phyloP scores from a whole-genome alignment of 768 basidiomycete genomes.

The Pisolithus tinctorius region DNA sequence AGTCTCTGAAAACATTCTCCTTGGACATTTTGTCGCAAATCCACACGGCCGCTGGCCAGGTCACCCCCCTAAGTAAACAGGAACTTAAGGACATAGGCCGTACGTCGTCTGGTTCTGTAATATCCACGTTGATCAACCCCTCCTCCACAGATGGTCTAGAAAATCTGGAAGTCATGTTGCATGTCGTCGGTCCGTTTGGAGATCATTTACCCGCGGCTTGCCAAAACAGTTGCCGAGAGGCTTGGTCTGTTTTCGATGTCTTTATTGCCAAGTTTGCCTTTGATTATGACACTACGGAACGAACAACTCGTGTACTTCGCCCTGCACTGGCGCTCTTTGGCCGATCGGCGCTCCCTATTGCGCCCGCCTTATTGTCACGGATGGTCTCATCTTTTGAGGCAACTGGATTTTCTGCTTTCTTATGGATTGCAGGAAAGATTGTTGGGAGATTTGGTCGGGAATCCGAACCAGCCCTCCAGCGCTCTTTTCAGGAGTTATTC shows the following conservation, averaged over 20 bases:
- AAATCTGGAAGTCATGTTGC: slow-evolving; percentile 88
- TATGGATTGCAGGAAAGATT: slow-evolving; percentile 92
- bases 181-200: slow-evolving; percentile 74
- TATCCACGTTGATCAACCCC: slow-evolving; percentile 6
- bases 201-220: slow-evolving; percentile 79
- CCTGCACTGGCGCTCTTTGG: slow-evolving; percentile 82
- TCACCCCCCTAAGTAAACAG: slow-evolving; percentile 53
- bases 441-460: slow-evolving; percentile 71
- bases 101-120: slow-evolving; percentile 32
- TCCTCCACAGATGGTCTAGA: slow-evolving; percentile 67
- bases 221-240: slow-evolving; percentile 67
- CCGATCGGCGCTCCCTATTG: slow-evolving; percentile 53
- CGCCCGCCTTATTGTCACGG: slow-evolving; percentile 63
- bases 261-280: slow-evolving; percentile 76
- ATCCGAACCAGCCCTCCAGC: slow-evolving; percentile 47
- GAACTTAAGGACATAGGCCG: slow-evolving; percentile 64
- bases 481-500: slow-evolving; percentile 56
- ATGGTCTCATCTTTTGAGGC: slow-evolving; percentile 76
- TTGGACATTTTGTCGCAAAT: slow-evolving; percentile 77
- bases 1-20: slow-evolving; percentile 81
- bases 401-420: slow-evolving; percentile 77
- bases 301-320: slow-evolving; percentile 76
- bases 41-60: slow-evolving; percentile 53
- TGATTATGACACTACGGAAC: slow-evolving; percentile 73
- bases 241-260: slow-evolving; percentile 77